Evolutionary conservation across 2,329 filamentous ascomycete genomes (phyloP), one percentile per base, ranked within the genome.

Genomic region (Neopestalotiopsis rosae): DNA sequence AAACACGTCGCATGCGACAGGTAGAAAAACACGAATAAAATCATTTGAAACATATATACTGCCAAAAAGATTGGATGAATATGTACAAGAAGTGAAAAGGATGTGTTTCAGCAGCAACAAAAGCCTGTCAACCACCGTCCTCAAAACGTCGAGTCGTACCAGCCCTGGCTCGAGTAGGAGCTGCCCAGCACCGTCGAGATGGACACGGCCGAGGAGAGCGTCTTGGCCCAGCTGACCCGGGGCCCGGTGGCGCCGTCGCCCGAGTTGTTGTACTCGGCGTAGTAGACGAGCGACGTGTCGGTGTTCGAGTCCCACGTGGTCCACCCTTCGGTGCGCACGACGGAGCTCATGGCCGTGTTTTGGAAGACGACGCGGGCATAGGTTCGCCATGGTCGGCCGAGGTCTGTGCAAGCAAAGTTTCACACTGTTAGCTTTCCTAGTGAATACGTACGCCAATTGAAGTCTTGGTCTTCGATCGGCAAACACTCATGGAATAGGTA

Each of bases 301-400:
- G 81, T 75, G 58, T 85, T 80, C 2, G 80, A 81, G 68, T 83
- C 84, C 90, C 90, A 92, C 34, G 81, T 74, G 2, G 73, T 76
- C 89, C 90, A 92, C 0, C 90, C 90, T 0, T 85, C 84, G 1
- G 81, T 69, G 73, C 91, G 90, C 73, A 92, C 84, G 24, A 91
- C 87, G 30, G 80, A 78, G 9, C 81, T 82, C 78, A 92, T 80
- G 40, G 75, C 75, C 0, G 86, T 87, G 65, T 82, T 74, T 72
- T 87, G 84, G 76, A 85, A 85, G 5, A 84, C 81, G 6, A 87
- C 85, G 4, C 83, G 81, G 0, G 85, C 79, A 67, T 82, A 85
- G 32, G 79, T 74, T 6, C 80, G 73, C 85, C 85, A 87, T 0
- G 85, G 85, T 4, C 85, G 80, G 4, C 85, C 85, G 1, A 87